phyloP scores from a whole-genome alignment of 163 green algal species.

The Volvox carteri region DNA sequence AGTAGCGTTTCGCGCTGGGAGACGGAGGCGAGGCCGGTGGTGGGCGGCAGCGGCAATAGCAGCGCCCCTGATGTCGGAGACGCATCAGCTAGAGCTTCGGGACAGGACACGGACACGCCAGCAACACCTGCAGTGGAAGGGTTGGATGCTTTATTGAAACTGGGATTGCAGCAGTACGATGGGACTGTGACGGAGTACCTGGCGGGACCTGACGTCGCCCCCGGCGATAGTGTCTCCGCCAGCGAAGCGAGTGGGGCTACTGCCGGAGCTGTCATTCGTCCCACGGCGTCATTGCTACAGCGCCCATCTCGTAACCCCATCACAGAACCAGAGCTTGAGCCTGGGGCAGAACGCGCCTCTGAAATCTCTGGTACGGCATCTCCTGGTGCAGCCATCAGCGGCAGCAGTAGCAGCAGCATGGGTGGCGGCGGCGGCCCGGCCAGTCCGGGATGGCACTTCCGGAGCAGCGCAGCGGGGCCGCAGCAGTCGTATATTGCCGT shows the following conservation, averaged over 20 bases:
- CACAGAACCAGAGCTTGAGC: background rate
- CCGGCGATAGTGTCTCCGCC: background rate
- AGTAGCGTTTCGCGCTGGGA: background rate
- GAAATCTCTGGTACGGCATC: background rate
- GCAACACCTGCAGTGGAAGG: too few species aligned
- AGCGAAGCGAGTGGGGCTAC: background rate
- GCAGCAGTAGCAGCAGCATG: background rate
- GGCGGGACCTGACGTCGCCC: background rate
- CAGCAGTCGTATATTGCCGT: constrained; percentile 17
- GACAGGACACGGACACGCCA: too few species aligned
- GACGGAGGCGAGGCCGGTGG: background rate
- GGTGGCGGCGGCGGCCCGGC: too few species aligned
- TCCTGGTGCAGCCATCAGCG: background rate
- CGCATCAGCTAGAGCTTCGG: background rate
- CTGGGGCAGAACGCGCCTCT: background rate
- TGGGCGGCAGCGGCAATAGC: background rate
- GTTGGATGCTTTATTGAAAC: background rate
- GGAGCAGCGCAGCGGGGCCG: background rate
- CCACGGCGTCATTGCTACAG: background rate
- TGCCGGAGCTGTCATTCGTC: background rate
- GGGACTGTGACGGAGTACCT: background rate
- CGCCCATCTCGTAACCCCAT: constrained; percentile 4
- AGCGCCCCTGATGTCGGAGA: background rate
- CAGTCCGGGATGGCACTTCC: background rate
- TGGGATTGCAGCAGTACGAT: background rate